Percentiles rank a stretch among this genome's conserved stretches.
phyloP scores from a whole-genome alignment of 2,329 filamentous ascomycete genomes.

The Kalmusia sp. region DNA sequence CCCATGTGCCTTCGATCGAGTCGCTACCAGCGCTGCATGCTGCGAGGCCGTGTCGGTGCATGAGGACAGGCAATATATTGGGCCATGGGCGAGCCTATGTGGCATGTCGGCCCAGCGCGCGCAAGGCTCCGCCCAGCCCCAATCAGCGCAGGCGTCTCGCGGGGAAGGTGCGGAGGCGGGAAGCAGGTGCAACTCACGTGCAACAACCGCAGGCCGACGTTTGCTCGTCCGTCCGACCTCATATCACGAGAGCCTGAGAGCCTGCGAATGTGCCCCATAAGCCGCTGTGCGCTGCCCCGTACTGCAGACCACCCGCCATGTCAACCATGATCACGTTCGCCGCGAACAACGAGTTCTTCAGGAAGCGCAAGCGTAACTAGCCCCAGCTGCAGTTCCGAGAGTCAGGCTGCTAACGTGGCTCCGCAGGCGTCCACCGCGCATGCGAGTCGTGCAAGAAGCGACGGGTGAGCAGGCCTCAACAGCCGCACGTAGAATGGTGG shows the following conservation, averaged over 20 bases:
- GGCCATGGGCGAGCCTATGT: conserved; percentile 12
- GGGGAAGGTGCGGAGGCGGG: conserved; percentile 32
- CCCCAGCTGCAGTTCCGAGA: conserved; percentile 15
- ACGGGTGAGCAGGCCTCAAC: conserved; percentile 37
- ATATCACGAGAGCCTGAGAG: conserved; percentile 28
- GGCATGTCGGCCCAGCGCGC: conserved; percentile 8
- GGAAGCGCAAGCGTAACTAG: conserved; percentile 50
- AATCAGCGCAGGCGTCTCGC: conserved; percentile 17
- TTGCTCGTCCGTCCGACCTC: conserved; percentile 26
- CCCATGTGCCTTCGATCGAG: not conserved
- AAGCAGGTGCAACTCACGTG: conserved; percentile 29
- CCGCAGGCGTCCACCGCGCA: conserved; percentile 48
- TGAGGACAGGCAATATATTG: conserved; percentile 16
- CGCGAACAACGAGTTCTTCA: conserved; percentile 53
- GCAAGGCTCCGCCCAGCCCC: conserved; percentile 2
- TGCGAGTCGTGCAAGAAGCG: conserved; percentile 55
- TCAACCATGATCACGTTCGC: conserved; percentile 54
- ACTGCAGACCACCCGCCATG: conserved; percentile 34
- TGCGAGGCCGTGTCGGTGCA: conserved; percentile 17
- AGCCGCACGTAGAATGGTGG: conserved; percentile 16
- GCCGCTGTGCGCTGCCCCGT: conserved; percentile 10
- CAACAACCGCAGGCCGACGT: conserved; percentile 15
- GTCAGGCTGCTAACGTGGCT: conserved; percentile 29
- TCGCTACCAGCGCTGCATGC: conserved; percentile 9
- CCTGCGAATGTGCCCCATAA: conserved; percentile 15